Conservation (phyloP, 2,329 filamentous ascomycete genomes). For the Macrophomina phaseolina region DNA sequence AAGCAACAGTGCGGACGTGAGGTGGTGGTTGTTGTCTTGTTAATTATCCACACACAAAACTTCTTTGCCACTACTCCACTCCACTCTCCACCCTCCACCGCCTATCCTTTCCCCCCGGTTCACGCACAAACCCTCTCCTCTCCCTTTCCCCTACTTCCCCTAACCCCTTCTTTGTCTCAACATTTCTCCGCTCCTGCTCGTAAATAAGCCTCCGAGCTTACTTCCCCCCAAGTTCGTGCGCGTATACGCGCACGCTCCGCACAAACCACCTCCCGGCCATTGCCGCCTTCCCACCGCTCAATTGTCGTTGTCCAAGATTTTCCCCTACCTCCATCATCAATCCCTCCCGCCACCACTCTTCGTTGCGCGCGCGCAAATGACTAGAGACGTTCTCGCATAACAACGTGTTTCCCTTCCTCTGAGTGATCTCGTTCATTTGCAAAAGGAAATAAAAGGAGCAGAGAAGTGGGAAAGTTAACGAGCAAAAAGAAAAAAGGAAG, state of each 20-base stretch:
- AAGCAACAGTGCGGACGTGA: too few relatives aligned
- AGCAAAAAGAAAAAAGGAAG: neutral
- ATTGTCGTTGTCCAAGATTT: neutral
- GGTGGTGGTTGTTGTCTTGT: too few relatives aligned
- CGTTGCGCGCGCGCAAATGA: constrained; percentile 8
- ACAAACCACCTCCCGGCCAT: neutral
- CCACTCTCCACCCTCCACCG: neutral
- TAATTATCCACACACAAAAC: neutral
- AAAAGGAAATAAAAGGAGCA: constrained; percentile 3
- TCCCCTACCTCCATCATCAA: neutral
- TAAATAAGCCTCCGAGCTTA: neutral
- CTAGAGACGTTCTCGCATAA: constrained; percentile 22
- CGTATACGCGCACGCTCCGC: neutral
- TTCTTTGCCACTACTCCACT: neutral
- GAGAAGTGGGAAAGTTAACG: neutral
- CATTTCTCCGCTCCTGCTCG: neutral
- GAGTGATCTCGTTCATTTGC: constrained; percentile 10
- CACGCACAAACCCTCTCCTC: neutral
- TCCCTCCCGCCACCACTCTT: too few relatives aligned
- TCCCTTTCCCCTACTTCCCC: constrained; percentile 13
- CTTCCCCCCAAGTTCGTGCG: neutral
- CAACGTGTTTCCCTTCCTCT: constrained; percentile 18
- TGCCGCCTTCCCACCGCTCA: too few relatives aligned
- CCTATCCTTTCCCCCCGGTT: neutral
- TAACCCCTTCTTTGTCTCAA: constrained; percentile 2